Conservation (phyloP, 1,284 basidiomycete species). For the Meira miltonrushii region DNA sequence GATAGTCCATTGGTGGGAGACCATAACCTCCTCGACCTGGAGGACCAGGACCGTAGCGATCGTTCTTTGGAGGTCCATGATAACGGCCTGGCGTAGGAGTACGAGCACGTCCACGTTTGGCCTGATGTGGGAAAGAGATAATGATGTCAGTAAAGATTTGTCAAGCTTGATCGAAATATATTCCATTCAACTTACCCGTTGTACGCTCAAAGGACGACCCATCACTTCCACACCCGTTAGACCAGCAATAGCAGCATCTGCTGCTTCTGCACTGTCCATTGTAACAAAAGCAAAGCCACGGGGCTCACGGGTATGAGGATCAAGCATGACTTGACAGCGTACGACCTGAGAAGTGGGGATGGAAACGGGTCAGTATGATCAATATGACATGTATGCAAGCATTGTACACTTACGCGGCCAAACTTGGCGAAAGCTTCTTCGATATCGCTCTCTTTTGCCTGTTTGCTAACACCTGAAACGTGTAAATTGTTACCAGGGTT, state of each 20-base stretch:
- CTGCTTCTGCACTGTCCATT: slow-evolving; percentile 79
- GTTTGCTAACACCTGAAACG: slow-evolving; percentile 76
- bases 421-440: slow-evolving; percentile 81
- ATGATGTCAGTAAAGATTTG: not conserved
- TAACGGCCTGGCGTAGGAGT: slow-evolving; percentile 93
- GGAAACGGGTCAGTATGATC: not conserved
- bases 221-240: slow-evolving; percentile 76
- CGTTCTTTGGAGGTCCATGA: slow-evolving; percentile 79
- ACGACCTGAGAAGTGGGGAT: slow-evolving; percentile 53
- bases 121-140: slow-evolving; percentile 57
- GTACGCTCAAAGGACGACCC: slow-evolving; percentile 78
- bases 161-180: not conserved
- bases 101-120: slow-evolving; percentile 83
- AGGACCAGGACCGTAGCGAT: not conserved
- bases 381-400: not conserved
- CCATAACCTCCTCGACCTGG: slow-evolving; percentile 19
- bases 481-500: slow-evolving; percentile 97
- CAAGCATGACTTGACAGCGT: slow-evolving; percentile 88
- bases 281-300: slow-evolving; percentile 98
- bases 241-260: slow-evolving; percentile 77
- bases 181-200: slow-evolving; percentile 64
- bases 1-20: slow-evolving; percentile 20
- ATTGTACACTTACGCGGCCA: slow-evolving; percentile 66
- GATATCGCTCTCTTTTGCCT: slow-evolving; percentile 76
- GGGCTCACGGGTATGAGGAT: slow-evolving; percentile 91